A percentile compares a stretch with the other conserved stretches of the same genome.
Evolutionary conservation across 1,284 basidiomycete species (phyloP).

Genomic region (Apiotrichum montevideense): DNA sequence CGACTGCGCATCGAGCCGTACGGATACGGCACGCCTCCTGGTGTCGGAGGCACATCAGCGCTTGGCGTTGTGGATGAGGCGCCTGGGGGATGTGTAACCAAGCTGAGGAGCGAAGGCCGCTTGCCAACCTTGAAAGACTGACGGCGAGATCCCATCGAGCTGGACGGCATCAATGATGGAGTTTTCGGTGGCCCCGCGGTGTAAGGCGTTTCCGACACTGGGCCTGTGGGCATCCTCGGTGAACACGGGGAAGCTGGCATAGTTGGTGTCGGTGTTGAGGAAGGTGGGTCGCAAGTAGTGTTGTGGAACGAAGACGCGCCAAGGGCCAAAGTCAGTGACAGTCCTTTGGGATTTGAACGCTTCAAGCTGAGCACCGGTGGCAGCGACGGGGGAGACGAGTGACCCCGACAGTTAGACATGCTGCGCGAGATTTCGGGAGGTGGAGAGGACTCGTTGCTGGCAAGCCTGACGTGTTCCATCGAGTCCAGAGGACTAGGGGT

Average conservation of each 20-base stretch:
- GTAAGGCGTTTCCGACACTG: constrained; percentile 26
- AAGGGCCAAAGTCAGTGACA: constrained; percentile 31
- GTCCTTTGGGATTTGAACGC: constrained; percentile 35
- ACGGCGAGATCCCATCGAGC: constrained; percentile 16
- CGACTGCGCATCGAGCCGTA: constrained; percentile 16
- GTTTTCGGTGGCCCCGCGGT: constrained; percentile 36
- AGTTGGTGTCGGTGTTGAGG: constrained; percentile 10
- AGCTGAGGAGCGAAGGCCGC: constrained; percentile 33
- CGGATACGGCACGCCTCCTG: constrained; percentile 11
- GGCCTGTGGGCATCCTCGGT: constrained; percentile 26
- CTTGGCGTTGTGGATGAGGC: not conserved
- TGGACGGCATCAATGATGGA: constrained; percentile 20
- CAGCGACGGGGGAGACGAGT: constrained; percentile 12
- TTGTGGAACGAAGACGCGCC: constrained; percentile 18
- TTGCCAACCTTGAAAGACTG: constrained; percentile 14
- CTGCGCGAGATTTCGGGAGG: not conserved
- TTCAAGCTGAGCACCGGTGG: constrained; percentile 23
- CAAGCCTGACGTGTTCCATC: constrained; percentile 13
- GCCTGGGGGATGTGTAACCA: constrained; percentile 35
- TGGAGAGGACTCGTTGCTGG: not conserved
- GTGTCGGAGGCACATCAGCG: not conserved
- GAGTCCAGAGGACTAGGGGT: constrained; percentile 8
- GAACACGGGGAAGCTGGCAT: constrained; percentile 14
- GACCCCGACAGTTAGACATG: constrained; percentile 2
- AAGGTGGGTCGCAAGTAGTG: constrained; percentile 5